phyloP scores from a whole-genome alignment of 1,284 basidiomycete species.

The Pulchroboletus neoregius region DNA sequence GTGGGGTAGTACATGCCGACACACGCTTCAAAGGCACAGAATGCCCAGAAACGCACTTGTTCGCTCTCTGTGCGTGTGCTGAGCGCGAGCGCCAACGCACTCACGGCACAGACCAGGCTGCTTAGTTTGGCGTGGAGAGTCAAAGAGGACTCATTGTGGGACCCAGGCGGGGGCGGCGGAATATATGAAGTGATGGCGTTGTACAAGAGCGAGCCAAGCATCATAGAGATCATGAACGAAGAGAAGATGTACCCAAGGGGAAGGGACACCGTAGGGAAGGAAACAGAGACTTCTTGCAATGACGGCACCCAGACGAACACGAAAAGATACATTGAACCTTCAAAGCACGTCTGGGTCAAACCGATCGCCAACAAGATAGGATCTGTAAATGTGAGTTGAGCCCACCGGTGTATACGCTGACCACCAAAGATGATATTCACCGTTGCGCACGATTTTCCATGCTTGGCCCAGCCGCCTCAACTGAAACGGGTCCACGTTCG shows the following conservation, averaged over 20 bases:
- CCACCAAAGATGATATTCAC: constrained; percentile 34
- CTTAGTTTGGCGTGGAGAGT: constrained; percentile 64
- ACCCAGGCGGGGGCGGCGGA: constrained; percentile 27
- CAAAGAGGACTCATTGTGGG: constrained; percentile 40
- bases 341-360: constrained; percentile 71
- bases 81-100: constrained; percentile 53
- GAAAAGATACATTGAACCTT: constrained; percentile 79
- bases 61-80: constrained; percentile 49
- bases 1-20: constrained; percentile 78
- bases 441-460: constrained; percentile 53
- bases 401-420: background rate
- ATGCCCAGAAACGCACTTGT: constrained; percentile 61
- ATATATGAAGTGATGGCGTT: constrained; percentile 47
- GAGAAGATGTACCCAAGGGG: constrained; percentile 76
- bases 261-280: constrained; percentile 36
- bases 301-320: constrained; percentile 78
- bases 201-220: constrained; percentile 71
- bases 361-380: constrained; percentile 63
- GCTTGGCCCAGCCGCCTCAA: constrained; percentile 51
- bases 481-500: constrained; percentile 44
- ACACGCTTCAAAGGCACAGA: constrained; percentile 70
- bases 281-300: constrained; percentile 54
- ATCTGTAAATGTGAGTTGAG: constrained; percentile 36
- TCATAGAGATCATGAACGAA: constrained; percentile 75
- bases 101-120: constrained; percentile 55